Percentiles rank a stretch among this genome's conserved stretches.
Conservation (phyloP, 805 yeast genomes). For the Pichia eremophila region DNA sequence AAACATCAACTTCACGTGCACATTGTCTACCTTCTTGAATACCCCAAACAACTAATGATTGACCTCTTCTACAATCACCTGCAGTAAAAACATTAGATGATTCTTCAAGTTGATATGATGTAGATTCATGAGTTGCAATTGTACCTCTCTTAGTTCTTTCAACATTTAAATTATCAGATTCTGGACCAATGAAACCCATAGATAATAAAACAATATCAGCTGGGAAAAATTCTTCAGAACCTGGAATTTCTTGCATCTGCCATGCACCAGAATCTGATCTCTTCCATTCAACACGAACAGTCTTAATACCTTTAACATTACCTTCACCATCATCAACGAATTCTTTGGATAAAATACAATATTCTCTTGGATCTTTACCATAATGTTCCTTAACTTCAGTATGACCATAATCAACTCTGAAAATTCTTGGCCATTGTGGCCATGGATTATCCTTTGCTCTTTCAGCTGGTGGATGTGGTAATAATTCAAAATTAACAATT, state of each 20-base stretch:
- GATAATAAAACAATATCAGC: conserved; percentile 91
- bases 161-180: conserved; percentile 61
- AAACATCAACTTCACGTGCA: conserved; percentile 86
- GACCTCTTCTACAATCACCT: conserved; percentile 99
- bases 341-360: conserved; percentile 89
- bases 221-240: conserved; percentile 86
- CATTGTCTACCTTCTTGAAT: conserved; percentile 98
- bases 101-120: conserved; percentile 55
- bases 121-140: conserved; percentile 51
- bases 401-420: conserved; percentile 97
- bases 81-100: conserved; percentile 79
- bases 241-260: conserved; percentile 98
- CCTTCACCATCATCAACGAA: conserved; percentile 93
- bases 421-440: conserved; percentile 99
- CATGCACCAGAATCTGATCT: conserved; percentile 91
- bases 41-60: conserved; percentile 97
- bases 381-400: conserved; percentile 89
- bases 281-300: conserved; percentile 98
- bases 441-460: conserved; percentile 95
- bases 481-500: conserved; percentile 85
- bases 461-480: conserved; percentile 82
- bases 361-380: conserved; percentile 96
- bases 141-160: conserved; percentile 80
- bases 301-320: conserved; percentile 88
- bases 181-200: conserved; percentile 98